Percentiles rank a stretch among this genome's conserved stretches.
phyloP scores from a whole-genome alignment of 1,139 yeast species.

The Saccharomyces hybrid region DNA sequence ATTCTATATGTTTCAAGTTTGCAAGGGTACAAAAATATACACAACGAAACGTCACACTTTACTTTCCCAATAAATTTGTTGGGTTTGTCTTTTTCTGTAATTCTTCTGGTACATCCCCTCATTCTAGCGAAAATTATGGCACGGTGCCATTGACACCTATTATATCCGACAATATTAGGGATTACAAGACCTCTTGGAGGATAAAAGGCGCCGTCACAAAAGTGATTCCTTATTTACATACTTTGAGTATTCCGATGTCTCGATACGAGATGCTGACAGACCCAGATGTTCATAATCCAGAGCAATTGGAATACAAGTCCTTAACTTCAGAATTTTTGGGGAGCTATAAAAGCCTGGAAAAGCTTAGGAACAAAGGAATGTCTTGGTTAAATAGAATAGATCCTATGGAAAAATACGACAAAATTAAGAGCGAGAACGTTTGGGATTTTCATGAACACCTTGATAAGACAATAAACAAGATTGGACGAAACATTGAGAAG shows the following conservation, averaged over 20 bases:
- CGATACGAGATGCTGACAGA: neutral
- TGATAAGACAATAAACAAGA: constrained; percentile 1
- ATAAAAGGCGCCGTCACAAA: constrained; percentile 27
- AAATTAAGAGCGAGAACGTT: neutral
- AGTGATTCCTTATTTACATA: constrained; percentile 51
- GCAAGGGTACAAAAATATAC: constrained; percentile 60
- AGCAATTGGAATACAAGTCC: neutral
- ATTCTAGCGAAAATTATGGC: constrained; percentile 31
- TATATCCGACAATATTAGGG: constrained; percentile 48
- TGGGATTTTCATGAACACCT: neutral
- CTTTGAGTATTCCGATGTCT: constrained; percentile 33
- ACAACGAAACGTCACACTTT: constrained; percentile 41
- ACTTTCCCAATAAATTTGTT: constrained; percentile 52
- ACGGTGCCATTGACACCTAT: constrained; percentile 51
- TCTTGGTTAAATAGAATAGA: neutral
- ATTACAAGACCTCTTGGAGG: constrained; percentile 23
- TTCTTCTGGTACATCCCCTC: constrained; percentile 28
- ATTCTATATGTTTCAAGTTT: constrained; percentile 44
- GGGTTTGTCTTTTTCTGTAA: constrained; percentile 61
- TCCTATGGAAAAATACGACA: constrained; percentile 1
- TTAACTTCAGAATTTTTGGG: neutral
- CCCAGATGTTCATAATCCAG: neutral
- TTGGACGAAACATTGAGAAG: constrained; percentile 4
- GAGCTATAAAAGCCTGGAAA: neutral
- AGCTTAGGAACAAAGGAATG: neutral